Conservation (phyloP, 1,284 basidiomycete species). For the Fomitopsis schrenkii region DNA sequence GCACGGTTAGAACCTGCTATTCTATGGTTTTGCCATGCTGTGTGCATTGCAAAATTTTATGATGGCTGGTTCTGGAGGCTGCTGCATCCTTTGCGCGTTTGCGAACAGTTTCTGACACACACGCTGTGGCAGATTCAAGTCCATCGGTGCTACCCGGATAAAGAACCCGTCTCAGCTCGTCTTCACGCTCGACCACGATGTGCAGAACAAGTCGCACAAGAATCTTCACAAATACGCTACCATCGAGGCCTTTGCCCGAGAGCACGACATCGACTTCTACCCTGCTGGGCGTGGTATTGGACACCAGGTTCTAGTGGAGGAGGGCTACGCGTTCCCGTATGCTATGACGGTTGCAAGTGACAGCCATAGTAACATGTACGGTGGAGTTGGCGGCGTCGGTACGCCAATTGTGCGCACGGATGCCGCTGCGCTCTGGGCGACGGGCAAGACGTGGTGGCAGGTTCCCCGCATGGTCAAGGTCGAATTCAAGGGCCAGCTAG, state of each 20-base stretch:
- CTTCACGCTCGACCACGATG: conserved; percentile 97
- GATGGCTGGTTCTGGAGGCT: not conserved
- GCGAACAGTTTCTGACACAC: not conserved
- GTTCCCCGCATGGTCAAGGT: conserved; percentile 96
- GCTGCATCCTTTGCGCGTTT: not conserved
- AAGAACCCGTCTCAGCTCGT: conserved; percentile 84
- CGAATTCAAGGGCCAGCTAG: conserved; percentile 80
- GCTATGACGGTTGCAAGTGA: conserved; percentile 95
- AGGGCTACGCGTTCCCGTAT: conserved; percentile 94
- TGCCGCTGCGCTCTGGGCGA: conserved; percentile 96
- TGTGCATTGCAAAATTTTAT: no score
- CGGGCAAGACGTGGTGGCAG: conserved; percentile 99
- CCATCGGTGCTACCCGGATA: conserved; percentile 88
- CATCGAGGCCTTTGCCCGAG: conserved; percentile 90
- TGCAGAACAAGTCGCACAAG: conserved; percentile 94
- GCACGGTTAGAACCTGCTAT: not conserved
- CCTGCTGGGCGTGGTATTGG: conserved; percentile 98
- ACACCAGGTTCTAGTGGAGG: conserved; percentile 93
- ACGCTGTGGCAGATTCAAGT: conserved; percentile 73
- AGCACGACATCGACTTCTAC: conserved; percentile 91
- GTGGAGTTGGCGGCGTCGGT: conserved; percentile 94
- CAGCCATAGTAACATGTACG: conserved; percentile 99
- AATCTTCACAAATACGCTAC: conserved; percentile 92
- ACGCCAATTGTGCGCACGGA: conserved; percentile 95
- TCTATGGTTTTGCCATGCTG: not conserved